Conservation (phyloP, 805 yeast genomes). For the Saccharomycopsis sp. region DNA sequence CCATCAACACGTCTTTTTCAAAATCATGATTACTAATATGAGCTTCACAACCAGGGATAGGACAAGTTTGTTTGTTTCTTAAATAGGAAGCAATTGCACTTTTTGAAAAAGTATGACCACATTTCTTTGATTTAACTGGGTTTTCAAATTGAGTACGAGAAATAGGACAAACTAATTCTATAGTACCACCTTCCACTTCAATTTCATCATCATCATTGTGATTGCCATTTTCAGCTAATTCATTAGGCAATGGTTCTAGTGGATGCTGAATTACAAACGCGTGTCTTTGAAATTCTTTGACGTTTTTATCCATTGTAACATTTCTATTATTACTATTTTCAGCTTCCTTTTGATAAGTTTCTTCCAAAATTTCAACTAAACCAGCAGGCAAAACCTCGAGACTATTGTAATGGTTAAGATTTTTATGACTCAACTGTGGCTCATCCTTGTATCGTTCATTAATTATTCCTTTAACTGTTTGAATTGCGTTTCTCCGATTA, state of each 20-base stretch:
- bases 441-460: background rate
- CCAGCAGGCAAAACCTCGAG: background rate
- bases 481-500: background rate
- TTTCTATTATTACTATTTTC: too few species aligned
- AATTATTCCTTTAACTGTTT: background rate
- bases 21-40: slow-evolving; percentile 32
- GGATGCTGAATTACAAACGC: slow-evolving; percentile 51
- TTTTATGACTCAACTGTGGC: slow-evolving; percentile 2
- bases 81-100: slow-evolving; percentile 35
- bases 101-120: slow-evolving; percentile 59
- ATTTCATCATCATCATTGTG: too few species aligned
- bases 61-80: slow-evolving; percentile 38
- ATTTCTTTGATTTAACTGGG: slow-evolving; percentile 50
- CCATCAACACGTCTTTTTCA: slow-evolving; percentile 47
- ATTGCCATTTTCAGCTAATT: slow-evolving; percentile 14
- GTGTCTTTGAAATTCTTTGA: slow-evolving; percentile 3
- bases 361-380: background rate
- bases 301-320: background rate
- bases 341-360: background rate
- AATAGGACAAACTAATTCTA: slow-evolving; percentile 65
- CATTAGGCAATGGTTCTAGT: slow-evolving; percentile 50
- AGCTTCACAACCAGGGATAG: slow-evolving; percentile 44
- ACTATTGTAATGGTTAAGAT: background rate
- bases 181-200: slow-evolving; percentile 60
- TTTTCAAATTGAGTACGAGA: slow-evolving; percentile 42